Evolutionary conservation across 169 alveolate species (phyloP).

Genomic region (Babesia bigemina): DNA sequence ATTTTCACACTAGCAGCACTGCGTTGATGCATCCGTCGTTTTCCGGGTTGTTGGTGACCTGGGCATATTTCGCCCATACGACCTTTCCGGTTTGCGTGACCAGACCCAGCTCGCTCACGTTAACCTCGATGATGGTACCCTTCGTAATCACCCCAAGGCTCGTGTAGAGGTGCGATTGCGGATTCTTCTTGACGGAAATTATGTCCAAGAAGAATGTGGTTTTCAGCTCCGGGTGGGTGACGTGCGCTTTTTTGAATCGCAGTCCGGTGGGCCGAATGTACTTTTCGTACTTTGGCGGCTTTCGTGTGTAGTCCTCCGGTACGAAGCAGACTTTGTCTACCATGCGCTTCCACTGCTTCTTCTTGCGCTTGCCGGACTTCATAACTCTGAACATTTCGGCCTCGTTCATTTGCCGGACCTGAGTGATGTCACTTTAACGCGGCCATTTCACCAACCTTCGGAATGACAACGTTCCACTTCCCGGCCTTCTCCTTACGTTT

Average conservation of each 20-base stretch:
- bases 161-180: slow-evolving; percentile 95
- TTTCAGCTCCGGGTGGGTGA: slow-evolving; percentile 97
- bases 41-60: slow-evolving; percentile 99
- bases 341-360: slow-evolving; percentile 98
- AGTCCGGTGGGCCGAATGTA: slow-evolving; percentile 97
- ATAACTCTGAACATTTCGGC: slow-evolving; percentile 92
- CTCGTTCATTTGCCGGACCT: slow-evolving; percentile 76
- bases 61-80: slow-evolving; percentile 99
- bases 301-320: slow-evolving; percentile 97
- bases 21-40: slow-evolving; percentile 99
- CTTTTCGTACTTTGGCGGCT: slow-evolving; percentile 98
- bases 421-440: slow-evolving; percentile 85
- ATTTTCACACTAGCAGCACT: slow-evolving; percentile 89
- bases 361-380: slow-evolving; percentile 93
- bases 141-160: slow-evolving; percentile 97
- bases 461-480: slow-evolving; percentile 99
- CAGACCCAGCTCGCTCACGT: slow-evolving; percentile 97
- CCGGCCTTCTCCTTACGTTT: slow-evolving; percentile 99
- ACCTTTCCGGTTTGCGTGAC: slow-evolving; percentile 99
- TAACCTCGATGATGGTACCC: slow-evolving; percentile 92
- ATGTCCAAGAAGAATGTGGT: slow-evolving; percentile 94
- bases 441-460: slow-evolving; percentile 91
- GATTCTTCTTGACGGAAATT: slow-evolving; percentile 97
- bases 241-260: slow-evolving; percentile 98
- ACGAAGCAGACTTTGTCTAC: slow-evolving; percentile 97